Evolutionary conservation across 306 rosid species (phyloP), one percentile per base, ranked within the genome.

Genomic region (Cucumis hystrix): DNA sequence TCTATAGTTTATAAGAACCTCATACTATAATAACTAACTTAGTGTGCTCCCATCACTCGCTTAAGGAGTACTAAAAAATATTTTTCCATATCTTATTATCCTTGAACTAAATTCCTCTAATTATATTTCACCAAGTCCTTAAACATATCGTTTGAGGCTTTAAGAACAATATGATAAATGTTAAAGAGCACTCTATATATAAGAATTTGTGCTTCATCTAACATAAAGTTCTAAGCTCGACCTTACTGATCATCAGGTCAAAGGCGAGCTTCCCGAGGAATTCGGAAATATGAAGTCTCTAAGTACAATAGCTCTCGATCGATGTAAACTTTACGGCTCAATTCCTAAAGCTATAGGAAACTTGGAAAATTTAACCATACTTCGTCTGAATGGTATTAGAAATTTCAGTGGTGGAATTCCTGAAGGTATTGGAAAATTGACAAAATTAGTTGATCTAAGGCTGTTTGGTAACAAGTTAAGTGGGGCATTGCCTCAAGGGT

Each of bases 261-360:
- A 77, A 14, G 90, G 92, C 0, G 71, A 17, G 16, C 62, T 89
- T 8, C 92, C 92, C 0, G 70, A 83, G 35, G 90, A 85, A 85
- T 83, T 87, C 20, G 93, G 93, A 4, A 87, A 89, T 49, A 57
- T 89, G 57, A 83, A 70, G 62, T 76, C 79, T 75, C 67, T 85
- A 58, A 81, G 70, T 68, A 1, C 85, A 0, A 59, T 89, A 15
- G 87, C 90, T 28, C 33, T 89, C 0, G 90, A 87, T 61, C 76
- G 39, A n/a, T 83, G 82, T 61, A 23, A 10, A 10, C 85, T 89
- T 35, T 14, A 21, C 18, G 93, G 90, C 2, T 82, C 83, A 57
- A 82, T 89, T 71, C 93, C 93, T 54, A 47, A 79, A 6, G 76
- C 89, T 58, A 45, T 89, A 7, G 93, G 87, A 0, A 89, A 83